Evolutionary conservation across 208 protist genomes (phyloP).

Genomic region (Naegleria gruberi): DNA sequence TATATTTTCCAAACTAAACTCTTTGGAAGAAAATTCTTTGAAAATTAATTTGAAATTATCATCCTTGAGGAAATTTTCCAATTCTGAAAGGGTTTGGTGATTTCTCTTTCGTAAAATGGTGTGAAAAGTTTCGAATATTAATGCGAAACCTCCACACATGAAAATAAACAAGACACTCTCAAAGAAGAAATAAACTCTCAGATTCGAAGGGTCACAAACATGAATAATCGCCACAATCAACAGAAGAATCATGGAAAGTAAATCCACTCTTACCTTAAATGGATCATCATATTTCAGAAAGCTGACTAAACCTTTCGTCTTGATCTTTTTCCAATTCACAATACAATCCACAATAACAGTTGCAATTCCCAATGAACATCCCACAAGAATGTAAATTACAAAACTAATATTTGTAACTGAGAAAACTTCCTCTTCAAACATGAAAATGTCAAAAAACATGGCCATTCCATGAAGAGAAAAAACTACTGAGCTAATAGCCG

Average conservation of each 20-base stretch:
- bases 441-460: neutral
- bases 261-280: neutral
- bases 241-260: neutral
- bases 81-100: neutral
- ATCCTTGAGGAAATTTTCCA: neutral
- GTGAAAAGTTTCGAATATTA: neutral
- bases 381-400: neutral
- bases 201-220: neutral
- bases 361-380: neutral
- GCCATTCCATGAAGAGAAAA: neutral
- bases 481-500: neutral
- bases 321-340: neutral
- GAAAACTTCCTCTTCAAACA: neutral
- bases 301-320: neutral
- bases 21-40: neutral
- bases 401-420: neutral
- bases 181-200: neutral
- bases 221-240: neutral
- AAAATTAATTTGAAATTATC: neutral
- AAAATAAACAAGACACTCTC: neutral
- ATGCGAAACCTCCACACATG: neutral
- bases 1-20: neutral
- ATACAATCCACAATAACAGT: neutral
- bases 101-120: neutral
- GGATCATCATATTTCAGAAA: neutral